Evolutionary conservation across 768 basidiomycete genomes (phyloP).

Genomic region (Crepidotus variabilis): DNA sequence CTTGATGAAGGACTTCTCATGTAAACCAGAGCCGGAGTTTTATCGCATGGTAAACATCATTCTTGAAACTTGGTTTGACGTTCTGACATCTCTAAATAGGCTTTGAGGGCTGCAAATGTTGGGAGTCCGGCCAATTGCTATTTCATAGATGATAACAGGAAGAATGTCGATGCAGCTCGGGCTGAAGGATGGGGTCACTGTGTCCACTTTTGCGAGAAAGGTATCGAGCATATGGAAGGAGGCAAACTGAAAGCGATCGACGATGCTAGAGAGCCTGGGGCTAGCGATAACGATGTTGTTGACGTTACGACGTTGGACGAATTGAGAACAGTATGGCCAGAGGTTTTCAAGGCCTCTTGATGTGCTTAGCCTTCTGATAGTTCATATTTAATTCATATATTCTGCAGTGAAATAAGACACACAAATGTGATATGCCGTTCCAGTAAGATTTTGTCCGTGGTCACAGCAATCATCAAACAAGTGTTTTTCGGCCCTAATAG

Average conservation of each 20-base stretch:
- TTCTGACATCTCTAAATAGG: conserved; percentile 35
- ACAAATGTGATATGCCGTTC: no score
- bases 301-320: conserved; percentile 60
- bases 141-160: conserved; percentile 76
- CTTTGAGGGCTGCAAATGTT: conserved; percentile 57
- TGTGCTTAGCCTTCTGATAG: not conserved
- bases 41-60: conserved; percentile 49
- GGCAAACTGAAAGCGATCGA: conserved; percentile 50
- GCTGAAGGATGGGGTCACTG: conserved; percentile 68
- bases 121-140: conserved; percentile 67
- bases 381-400: no score
- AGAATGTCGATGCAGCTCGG: conserved; percentile 66
- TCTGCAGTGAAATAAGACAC: no score
- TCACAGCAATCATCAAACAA: no score
- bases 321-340: conserved; percentile 68
- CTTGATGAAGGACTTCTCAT: conserved; percentile 56
- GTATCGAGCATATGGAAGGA: conserved; percentile 59
- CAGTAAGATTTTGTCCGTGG: no score
- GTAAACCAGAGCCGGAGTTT: conserved; percentile 78
- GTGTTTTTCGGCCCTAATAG: no score
- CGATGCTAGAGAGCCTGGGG: conserved; percentile 30
- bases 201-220: conserved; percentile 74
- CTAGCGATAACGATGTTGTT: conserved; percentile 40
- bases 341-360: conserved; percentile 51
- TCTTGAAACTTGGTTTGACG: not conserved